Conservation (phyloP, 2,329 filamentous ascomycete genomes). For the Graphilbum fragrans region DNA sequence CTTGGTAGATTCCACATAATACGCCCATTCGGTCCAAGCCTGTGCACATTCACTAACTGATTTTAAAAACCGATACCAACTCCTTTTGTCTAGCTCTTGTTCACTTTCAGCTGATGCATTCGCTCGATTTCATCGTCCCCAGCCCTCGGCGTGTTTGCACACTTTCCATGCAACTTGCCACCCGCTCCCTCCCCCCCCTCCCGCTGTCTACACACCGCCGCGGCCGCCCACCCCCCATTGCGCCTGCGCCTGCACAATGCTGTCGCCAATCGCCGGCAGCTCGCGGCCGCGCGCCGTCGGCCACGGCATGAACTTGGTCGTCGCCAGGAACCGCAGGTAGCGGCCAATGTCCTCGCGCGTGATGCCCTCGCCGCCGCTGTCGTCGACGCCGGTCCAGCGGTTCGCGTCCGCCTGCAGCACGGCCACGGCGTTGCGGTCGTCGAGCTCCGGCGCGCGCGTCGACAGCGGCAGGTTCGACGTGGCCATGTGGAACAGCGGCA, state of each 20-base stretch:
- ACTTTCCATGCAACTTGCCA: too few relatives aligned
- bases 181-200: too few relatives aligned
- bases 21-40: too few relatives aligned
- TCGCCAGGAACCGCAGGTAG: constrained; percentile 51
- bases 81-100: too few relatives aligned
- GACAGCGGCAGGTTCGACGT: constrained; percentile 56
- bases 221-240: too few relatives aligned
- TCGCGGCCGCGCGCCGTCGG: constrained; percentile 18
- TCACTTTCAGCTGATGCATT: too few relatives aligned
- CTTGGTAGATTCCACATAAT: too few relatives aligned
- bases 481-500: constrained; percentile 65
- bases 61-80: too few relatives aligned
- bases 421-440: constrained; percentile 55
- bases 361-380: constrained; percentile 37
- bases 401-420: constrained; percentile 52
- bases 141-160: too few relatives aligned
- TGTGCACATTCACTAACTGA: too few relatives aligned
- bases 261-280: constrained; percentile 25
- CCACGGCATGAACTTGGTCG: constrained; percentile 46
- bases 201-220: too few relatives aligned
- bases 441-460: constrained; percentile 61
- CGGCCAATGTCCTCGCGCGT: constrained; percentile 47
- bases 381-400: constrained; percentile 22
- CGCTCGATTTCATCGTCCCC: too few relatives aligned
- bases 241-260: constrained; percentile 1